Base-by-base conservation (phyloP, 257 asterid genomes). In the Oldenlandia corymbosa region DNA sequence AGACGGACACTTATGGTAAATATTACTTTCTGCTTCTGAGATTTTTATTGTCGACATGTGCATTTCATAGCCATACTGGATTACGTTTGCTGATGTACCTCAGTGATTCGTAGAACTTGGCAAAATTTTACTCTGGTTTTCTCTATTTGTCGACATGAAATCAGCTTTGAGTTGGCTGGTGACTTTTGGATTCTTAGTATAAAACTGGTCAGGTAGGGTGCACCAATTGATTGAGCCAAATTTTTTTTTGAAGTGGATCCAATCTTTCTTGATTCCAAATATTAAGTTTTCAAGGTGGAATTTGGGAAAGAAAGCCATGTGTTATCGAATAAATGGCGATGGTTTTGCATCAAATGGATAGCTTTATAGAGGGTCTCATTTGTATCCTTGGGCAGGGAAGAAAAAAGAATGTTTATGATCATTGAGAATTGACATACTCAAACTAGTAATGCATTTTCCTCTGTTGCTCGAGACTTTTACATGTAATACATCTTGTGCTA, bases 1-100 rank as follows among this genome's bases (percentile, higher is more conserved):
- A 82, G 99, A 37, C 85, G 97, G 21, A 87, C 95, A n/a, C 61
- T 92, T 47, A 74, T 64, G 80, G 99, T 92, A 87, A 76, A 52
- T 69, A 49, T 74, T 71, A 43, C 30, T 11, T 56, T 73, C 71
- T 64, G 20, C 65, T 71, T 51, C 34, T 50, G 32, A 45, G 41
- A 43, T 66, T 10, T 11, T 42, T 27, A 32, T 48, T 18, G 13
- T 31, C 36, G 10, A 3, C 13, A 36, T 14, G 49, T 21, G 32
- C 21, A 14, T 24, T 6, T 36, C 0, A 2, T 21, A 10, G 49
- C 18, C 37, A 55, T 28, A 46, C 21, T 18, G 5, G 62, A 65
- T 54, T 23, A 13, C 55, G 10, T 60, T 26, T 20, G 9, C 17
- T 37, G 27, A 32, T 39, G 49, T 59, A 54, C 60, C 41, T 54